Evolutionary conservation across 2,329 filamentous ascomycete species (phyloP).

Genomic region (Penicillium sp.): DNA sequence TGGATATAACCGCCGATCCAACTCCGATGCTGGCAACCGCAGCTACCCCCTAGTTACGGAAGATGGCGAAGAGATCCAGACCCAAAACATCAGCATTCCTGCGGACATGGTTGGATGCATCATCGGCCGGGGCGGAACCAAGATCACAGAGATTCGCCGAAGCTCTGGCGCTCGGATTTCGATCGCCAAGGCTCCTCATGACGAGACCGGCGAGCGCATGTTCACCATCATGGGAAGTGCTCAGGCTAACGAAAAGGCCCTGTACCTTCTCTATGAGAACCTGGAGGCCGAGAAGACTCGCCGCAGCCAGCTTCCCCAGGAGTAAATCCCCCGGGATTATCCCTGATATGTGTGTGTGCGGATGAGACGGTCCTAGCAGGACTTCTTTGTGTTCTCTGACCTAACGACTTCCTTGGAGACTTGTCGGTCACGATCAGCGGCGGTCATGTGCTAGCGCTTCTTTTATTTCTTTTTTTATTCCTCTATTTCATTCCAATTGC

Average conservation of each 20-base stretch:
- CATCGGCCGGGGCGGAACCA: slow-evolving; percentile 89
- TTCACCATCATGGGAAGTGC: slow-evolving; percentile 98
- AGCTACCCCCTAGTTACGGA: slow-evolving; percentile 88
- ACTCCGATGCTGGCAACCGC: slow-evolving; percentile 75
- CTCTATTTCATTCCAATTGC: slow-evolving; percentile 13
- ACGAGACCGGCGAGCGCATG: slow-evolving; percentile 98
- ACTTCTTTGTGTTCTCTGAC: slow-evolving; percentile 24
- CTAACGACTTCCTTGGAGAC: slow-evolving; percentile 29
- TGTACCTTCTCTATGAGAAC: slow-evolving; percentile 97
- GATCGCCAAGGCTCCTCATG: slow-evolving; percentile 94
- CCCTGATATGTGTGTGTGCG: slow-evolving; percentile 15
- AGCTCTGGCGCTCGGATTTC: slow-evolving; percentile 95
- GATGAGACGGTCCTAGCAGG: slow-evolving; percentile 20
- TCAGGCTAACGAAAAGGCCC: slow-evolving; percentile 89
- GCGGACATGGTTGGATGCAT: slow-evolving; percentile 99
- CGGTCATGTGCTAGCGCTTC: slow-evolving; percentile 30
- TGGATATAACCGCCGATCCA: slow-evolving; percentile 75
- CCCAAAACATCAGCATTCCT: slow-evolving; percentile 98
- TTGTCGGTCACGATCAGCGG: slow-evolving; percentile 33
- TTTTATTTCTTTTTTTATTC: slow-evolving; percentile 21
- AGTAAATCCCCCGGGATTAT: slow-evolving; percentile 41
- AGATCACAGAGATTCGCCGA: slow-evolving; percentile 98
- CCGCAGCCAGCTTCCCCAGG: slow-evolving; percentile 73
- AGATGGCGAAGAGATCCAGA: slow-evolving; percentile 96
- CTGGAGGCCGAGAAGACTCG: slow-evolving; percentile 99